Percentiles rank a stretch among this genome's conserved stretches.
These are phyloP conservation scores for Orobanche coerulescens DNA, from an alignment of 257 asterid species.

Conservation along the genomic window DNA sequence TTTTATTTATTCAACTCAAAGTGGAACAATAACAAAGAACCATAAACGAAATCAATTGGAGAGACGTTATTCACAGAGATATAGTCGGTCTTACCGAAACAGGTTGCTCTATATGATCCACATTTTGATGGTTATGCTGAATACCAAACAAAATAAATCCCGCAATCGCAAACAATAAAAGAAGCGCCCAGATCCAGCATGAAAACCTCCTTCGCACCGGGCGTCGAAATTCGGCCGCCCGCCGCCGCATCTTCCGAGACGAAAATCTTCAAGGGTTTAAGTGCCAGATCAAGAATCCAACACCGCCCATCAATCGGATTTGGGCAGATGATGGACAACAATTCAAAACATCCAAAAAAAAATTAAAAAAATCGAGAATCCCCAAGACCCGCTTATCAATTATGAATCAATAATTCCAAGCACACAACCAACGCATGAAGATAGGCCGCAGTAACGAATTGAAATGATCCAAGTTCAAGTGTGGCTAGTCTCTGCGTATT, in stretches of 20 bases:
- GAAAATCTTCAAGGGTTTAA: conserved; percentile 29
- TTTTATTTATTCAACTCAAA: not conserved
- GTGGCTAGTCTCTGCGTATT: not conserved
- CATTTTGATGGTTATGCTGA: conserved; percentile 55
- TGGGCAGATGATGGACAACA: not conserved
- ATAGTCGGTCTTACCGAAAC: conserved; percentile 47
- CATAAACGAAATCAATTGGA: not conserved
- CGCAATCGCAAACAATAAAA: conserved; percentile 43
- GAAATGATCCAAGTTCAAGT: not conserved
- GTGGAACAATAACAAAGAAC: not conserved
- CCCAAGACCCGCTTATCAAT: conserved; percentile 23
- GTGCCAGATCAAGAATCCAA: conserved; percentile 28
- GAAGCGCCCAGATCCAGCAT: conserved; percentile 77
- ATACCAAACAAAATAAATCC: conserved; percentile 53
- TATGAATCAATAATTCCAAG: not conserved
- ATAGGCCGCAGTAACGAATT: not conserved
- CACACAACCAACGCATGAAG: conserved; percentile 19
- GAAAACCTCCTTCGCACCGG: conserved; percentile 68
- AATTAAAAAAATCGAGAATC: conserved; percentile 11
- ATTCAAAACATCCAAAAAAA: conserved; percentile 10
- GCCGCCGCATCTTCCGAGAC: conserved; percentile 73
- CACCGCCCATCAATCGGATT: conserved; percentile 33
- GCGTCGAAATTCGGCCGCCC: conserved; percentile 91
- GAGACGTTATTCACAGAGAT: not conserved
- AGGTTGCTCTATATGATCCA: conserved; percentile 55